Percentiles rank a stretch among this genome's conserved stretches.
phyloP scores from a whole-genome alignment of 768 basidiomycete genomes.

The Boletus rufocinnamomeus region DNA sequence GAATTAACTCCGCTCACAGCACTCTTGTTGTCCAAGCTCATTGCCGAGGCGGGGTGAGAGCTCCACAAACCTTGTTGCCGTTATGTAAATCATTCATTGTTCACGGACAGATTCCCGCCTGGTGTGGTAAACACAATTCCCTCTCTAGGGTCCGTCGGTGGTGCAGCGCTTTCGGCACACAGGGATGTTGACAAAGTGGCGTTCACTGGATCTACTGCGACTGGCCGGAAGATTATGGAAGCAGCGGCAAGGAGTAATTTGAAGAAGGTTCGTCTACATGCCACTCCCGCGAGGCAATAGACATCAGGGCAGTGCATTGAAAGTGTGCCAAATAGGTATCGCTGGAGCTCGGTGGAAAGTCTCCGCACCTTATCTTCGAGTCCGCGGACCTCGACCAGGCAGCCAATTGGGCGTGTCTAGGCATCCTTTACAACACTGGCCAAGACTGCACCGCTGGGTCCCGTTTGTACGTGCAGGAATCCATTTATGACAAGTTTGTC shows the following conservation, averaged over 20 bases:
- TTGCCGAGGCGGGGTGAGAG: constrained; percentile 79
- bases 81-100: constrained; percentile 20
- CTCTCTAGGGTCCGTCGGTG: constrained; percentile 79
- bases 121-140: constrained; percentile 91
- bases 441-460: constrained; percentile 95
- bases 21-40: constrained; percentile 76
- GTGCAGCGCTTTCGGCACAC: constrained; percentile 82
- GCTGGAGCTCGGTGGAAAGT: constrained; percentile 93
- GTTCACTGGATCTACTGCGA: constrained; percentile 90
- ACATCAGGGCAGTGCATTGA: constrained; percentile 15
- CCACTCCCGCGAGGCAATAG: constrained; percentile 29
- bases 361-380: constrained; percentile 85
- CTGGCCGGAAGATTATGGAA: constrained; percentile 88
- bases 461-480: constrained; percentile 85
- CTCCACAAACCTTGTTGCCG: constrained; percentile 4
- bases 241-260: constrained; percentile 92
- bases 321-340: constrained; percentile 56
- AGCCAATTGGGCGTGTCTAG: constrained; percentile 82
- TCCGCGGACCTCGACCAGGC: constrained; percentile 87
- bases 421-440: constrained; percentile 87
- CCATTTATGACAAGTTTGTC: constrained; percentile 84
- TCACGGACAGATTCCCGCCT: constrained; percentile 70
- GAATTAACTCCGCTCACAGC: constrained; percentile 86
- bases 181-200: constrained; percentile 91
- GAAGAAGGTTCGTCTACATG: constrained; percentile 67